Evolutionary conservation across 139 green algal species (phyloP).

Genomic region (Yamagishiella unicocca): DNA sequence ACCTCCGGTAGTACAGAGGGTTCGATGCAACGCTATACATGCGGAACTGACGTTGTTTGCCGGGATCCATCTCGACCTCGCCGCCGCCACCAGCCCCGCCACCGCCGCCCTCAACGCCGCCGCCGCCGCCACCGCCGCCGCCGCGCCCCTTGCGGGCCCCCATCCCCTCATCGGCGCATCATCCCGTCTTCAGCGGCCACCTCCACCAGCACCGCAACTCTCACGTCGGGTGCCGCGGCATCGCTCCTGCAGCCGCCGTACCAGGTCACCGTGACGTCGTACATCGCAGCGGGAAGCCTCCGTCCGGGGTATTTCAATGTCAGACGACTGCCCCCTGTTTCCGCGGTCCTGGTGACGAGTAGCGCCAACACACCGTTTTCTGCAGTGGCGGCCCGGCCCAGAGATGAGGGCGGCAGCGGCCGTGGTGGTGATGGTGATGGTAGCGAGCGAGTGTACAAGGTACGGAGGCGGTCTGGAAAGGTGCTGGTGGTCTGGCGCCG

Average conservation of each 20-base stretch:
- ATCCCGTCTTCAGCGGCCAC: too few species aligned
- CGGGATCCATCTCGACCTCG: constrained; percentile 38
- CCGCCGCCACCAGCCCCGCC: neutral
- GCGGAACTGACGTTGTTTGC: too few species aligned
- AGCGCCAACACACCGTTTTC: constrained; percentile 54
- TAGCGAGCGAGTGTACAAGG: constrained; percentile 69
- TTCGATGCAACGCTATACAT: too few species aligned
- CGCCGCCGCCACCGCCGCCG: neutral
- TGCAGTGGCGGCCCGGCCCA: constrained; percentile 43
- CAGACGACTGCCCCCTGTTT: neutral
- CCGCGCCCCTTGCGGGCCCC: neutral
- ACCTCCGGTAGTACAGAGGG: too few species aligned
- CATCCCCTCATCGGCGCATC: too few species aligned
- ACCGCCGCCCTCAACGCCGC: neutral
- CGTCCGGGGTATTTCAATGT: constrained; percentile 64
- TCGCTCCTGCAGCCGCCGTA: constrained; percentile 48
- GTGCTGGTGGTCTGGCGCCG: neutral
- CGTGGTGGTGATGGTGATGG: too few species aligned
- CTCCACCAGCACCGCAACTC: neutral
- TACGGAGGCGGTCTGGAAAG: neutral
- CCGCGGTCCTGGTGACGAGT: constrained; percentile 65
- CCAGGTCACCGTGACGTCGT: constrained; percentile 64
- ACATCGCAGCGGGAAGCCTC: constrained; percentile 59
- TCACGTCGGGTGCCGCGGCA: neutral
- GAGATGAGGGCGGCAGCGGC: neutral